Evolutionary conservation across 805 yeast species (phyloP).

Genomic region (Saccharomycopsis schoenii): DNA sequence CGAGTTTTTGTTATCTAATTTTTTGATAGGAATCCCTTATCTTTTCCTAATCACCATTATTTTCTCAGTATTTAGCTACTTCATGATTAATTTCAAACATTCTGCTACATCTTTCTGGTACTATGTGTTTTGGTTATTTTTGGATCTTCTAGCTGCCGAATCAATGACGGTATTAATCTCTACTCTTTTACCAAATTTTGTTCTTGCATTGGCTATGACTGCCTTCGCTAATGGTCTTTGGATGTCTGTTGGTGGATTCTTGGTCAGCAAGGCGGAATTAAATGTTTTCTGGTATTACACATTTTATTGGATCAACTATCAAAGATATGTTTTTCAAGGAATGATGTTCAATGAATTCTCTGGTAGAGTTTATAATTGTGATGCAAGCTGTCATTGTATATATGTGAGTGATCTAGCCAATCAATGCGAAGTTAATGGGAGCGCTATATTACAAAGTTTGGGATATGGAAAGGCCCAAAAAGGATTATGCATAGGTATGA

Average conservation of each 20-base stretch:
- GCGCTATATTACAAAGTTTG: constrained; percentile 26
- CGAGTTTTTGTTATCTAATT: constrained; percentile 29
- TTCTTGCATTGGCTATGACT: constrained; percentile 30
- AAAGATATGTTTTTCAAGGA: constrained; percentile 34
- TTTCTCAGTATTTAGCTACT: constrained; percentile 29
- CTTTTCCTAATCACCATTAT: constrained; percentile 26
- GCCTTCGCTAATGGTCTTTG: constrained; percentile 35
- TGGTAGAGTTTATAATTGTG: constrained; percentile 26
- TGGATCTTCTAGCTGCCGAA: constrained; percentile 33
- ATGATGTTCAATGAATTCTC: constrained; percentile 34
- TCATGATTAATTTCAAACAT: constrained; percentile 26
- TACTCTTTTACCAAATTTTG: constrained; percentile 29
- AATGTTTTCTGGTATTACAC: constrained; percentile 33
- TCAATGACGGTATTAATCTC: constrained; percentile 30
- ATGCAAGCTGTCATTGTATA: constrained; percentile 28
- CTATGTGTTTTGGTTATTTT: constrained; percentile 30
- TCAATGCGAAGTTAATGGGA: constrained; percentile 28
- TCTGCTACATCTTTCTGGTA: constrained; percentile 27
- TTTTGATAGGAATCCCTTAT: constrained; percentile 30
- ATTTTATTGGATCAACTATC: constrained; percentile 22
- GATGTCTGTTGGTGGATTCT: constrained; percentile 35
- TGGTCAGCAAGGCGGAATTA: constrained; percentile 28
- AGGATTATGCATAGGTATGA: constrained; percentile 30
- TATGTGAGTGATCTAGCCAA: constrained; percentile 23
- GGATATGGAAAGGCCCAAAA: constrained; percentile 26